Base-by-base conservation (phyloP, 371 early-diverging fungal genomes). In the Enterospora canceri region DNA sequence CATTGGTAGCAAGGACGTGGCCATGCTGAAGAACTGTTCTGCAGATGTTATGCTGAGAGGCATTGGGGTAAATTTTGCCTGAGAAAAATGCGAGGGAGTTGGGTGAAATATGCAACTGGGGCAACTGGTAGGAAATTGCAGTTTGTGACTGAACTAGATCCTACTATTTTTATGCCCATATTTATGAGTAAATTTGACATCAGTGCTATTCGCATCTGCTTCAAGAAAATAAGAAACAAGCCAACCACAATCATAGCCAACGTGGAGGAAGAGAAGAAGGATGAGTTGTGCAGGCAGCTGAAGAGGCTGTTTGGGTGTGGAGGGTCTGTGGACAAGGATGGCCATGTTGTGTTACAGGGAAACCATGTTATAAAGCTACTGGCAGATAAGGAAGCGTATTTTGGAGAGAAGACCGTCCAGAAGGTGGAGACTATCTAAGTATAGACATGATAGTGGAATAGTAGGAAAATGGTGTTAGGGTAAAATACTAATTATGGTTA, bases 1-100 rank as follows among this genome's bases (percentile, higher is more conserved):
- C 73, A 76, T 73, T n/a, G 63, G 35, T 31, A 68, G 19, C 33
- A 76, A 34, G 0, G 77, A 71, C 8, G 71, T 1, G 0, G 50
- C 49, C 32, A 73, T 54, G 51, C 64, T 66, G 35, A 65, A 19
- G n/a, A 67, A 28, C 58, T 72, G 67, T 28, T 76, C 77, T 23
- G 73, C 49, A 28, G 71, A 57, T 26, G 58, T 61, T 15, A 70
- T 46, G n/a, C 62, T 35, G n/a, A 73, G n/a, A 48, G 57, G 40
- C 74, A 73, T 31, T 30, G 61, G 47, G 50, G 51, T 23, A 21
- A 40, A 53, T 62, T 51, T 51, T 51, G 18, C 26, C 8, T 26
- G 8, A 51, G 26, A 51, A 24, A 21, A 51, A 8, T 51, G 8
- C 26, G 5, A 51, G 5, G 26, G 26, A 12, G 8, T 40, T 40